These are phyloP conservation scores for Cladophialophora psammophila DNA, from an alignment of 2,329 filamentous ascomycete genomes.

Conservation along the genomic window DNA sequence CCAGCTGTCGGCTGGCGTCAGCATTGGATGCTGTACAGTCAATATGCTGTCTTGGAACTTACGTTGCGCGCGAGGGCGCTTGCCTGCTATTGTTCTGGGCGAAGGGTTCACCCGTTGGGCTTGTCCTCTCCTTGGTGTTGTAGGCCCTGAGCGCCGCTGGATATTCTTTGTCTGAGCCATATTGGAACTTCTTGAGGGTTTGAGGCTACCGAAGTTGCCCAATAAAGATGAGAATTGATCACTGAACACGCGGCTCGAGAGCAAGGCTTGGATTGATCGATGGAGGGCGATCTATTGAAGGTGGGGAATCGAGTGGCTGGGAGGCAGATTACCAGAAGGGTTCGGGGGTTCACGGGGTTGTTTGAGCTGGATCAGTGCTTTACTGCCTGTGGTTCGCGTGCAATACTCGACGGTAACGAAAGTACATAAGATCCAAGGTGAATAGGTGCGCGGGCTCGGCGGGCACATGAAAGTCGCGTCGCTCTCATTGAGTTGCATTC, in stretches of 20 bases:
- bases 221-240: no score
- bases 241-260: no score
- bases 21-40: conserved; percentile 1
- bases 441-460: conserved; percentile 1
- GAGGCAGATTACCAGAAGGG: neutral
- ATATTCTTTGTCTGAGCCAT: conserved; percentile 38
- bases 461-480: conserved; percentile 8
- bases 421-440: neutral
- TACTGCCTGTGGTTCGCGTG: neutral
- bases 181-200: neutral
- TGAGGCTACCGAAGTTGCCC: no score
- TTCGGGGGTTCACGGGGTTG: neutral
- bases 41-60: conserved; percentile 44
- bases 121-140: conserved; percentile 34
- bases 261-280: neutral
- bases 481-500: neutral
- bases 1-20: conserved; percentile 62
- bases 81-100: conserved; percentile 32
- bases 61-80: conserved; percentile 42
- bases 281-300: neutral
- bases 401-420: neutral
- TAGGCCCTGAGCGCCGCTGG: conserved; percentile 28
- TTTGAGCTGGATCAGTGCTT: neutral
- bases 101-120: conserved; percentile 29
- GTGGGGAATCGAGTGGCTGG: neutral